Conservation (phyloP, 2,329 filamentous ascomycete species). For the Botrytis fragariae region DNA sequence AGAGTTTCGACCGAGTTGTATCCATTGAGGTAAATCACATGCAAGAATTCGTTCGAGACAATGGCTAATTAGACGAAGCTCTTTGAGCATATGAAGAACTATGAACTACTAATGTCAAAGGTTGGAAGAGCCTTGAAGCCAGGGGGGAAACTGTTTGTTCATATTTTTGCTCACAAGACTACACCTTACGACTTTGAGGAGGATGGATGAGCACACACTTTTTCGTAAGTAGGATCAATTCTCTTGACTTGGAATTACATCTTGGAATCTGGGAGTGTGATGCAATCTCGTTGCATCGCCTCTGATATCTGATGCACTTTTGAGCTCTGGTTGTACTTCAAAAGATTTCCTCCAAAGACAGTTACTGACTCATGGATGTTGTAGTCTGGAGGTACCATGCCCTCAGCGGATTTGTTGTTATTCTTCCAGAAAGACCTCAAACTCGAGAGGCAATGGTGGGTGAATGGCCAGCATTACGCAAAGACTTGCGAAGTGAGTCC, state of each 20-base stretch:
- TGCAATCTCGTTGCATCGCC: neutral
- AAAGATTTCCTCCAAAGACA: neutral
- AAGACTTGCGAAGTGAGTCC: slow-evolving; percentile 62
- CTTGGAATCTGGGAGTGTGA: neutral
- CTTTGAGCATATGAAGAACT: slow-evolving; percentile 78
- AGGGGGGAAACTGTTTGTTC: slow-evolving; percentile 65
- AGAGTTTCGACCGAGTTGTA: slow-evolving; percentile 61
- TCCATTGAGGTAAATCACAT: slow-evolving; percentile 53
- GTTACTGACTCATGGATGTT: neutral
- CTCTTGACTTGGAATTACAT: neutral
- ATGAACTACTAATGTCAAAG: slow-evolving; percentile 64
- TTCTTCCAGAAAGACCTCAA: slow-evolving; percentile 64
- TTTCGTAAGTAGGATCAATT: slow-evolving; percentile 43
- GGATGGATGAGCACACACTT: slow-evolving; percentile 73
- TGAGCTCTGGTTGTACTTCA: neutral
- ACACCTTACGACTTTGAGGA: slow-evolving; percentile 69
- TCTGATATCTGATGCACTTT: neutral
- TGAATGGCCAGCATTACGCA: slow-evolving; percentile 65
- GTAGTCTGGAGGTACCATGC: slow-evolving; percentile 66
- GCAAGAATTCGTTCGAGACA: neutral
- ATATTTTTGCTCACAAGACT: slow-evolving; percentile 63
- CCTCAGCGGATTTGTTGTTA: slow-evolving; percentile 61
- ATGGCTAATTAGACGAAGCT: slow-evolving; percentile 45
- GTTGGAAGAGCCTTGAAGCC: slow-evolving; percentile 57
- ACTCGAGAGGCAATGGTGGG: slow-evolving; percentile 66